These are phyloP conservation scores for Cystofilobasidium capitatum DNA, from an alignment of 768 basidiomycete species.

Conservation along the genomic window DNA sequence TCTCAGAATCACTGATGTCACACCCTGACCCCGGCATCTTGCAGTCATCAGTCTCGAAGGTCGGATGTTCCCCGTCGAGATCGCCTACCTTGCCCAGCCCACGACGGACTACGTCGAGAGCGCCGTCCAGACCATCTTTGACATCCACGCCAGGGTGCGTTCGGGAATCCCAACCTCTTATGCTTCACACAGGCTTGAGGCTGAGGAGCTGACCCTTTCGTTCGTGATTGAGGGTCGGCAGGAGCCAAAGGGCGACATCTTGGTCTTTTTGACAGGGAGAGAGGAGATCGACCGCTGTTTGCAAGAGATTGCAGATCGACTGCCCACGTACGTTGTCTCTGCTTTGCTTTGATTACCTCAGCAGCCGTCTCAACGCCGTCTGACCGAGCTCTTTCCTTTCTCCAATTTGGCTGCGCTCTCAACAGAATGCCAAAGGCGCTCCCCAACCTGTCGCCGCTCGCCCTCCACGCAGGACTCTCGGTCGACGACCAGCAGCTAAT, in stretches of 20 bases:
- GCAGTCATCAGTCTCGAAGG: conserved; percentile 78
- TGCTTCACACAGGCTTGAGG: not conserved
- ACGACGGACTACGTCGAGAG: conserved; percentile 22
- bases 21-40: not conserved
- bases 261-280: conserved; percentile 87
- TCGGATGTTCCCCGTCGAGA: conserved; percentile 84
- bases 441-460: conserved; percentile 54
- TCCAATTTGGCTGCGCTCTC: conserved; percentile 30
- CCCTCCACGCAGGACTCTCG: conserved; percentile 80
- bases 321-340: conserved; percentile 52
- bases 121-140: conserved; percentile 24
- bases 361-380: too few relatives aligned
- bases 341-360: not conserved
- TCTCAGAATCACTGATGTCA: not conserved
- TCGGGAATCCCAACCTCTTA: too few relatives aligned
- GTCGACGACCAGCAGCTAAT: conserved; percentile 78
- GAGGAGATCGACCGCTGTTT: conserved; percentile 91
- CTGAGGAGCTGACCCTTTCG: too few relatives aligned
- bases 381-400: not conserved
- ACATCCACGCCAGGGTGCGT: conserved; percentile 19
- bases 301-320: conserved; percentile 65
- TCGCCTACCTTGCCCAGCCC: conserved; percentile 23
- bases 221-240: conserved; percentile 35
- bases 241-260: conserved; percentile 77
- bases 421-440: conserved; percentile 45